These are phyloP conservation scores for Sporothrix variecibatus DNA, from an alignment of 2,329 filamentous ascomycete genomes.

Conservation along the genomic window DNA sequence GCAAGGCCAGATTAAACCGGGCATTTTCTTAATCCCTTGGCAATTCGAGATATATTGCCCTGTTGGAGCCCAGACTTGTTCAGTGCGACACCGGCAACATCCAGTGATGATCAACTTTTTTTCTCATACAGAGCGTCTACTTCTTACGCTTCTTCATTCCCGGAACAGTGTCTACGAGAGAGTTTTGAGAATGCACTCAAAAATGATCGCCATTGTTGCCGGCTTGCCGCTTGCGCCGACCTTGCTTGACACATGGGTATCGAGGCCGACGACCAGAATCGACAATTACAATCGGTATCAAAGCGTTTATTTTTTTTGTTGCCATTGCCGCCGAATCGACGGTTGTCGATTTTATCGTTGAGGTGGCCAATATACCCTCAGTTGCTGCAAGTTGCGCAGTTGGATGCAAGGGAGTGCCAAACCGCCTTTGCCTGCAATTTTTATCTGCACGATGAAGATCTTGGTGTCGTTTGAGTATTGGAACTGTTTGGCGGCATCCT, in stretches of 20 bases:
- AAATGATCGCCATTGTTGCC: not conserved
- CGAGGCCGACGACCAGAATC: not conserved
- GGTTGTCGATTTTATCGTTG: not conserved
- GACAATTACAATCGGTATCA: not conserved
- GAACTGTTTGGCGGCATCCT: not conserved
- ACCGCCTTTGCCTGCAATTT: not conserved
- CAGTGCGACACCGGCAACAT: not conserved
- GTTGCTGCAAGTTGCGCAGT: not conserved
- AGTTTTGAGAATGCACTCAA: too few relatives aligned
- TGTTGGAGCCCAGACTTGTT: constrained; percentile 3
- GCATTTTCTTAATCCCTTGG: not conserved
- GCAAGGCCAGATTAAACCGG: constrained; percentile 13
- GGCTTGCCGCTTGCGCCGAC: not conserved
- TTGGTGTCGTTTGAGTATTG: not conserved
- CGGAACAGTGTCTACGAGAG: not conserved
- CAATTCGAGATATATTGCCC: not conserved
- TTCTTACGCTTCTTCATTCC: not conserved
- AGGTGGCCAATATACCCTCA: not conserved
- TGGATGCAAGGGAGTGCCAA: constrained; percentile 3
- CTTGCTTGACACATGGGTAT: not conserved
- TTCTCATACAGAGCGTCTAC: not conserved
- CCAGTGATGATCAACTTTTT: too few relatives aligned
- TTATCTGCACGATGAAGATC: constrained; percentile 16
- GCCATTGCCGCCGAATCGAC: not conserved
- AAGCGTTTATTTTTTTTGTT: not conserved